Conservation (phyloP, 768 basidiomycete genomes). For the Phanerodontia chrysosporium region DNA sequence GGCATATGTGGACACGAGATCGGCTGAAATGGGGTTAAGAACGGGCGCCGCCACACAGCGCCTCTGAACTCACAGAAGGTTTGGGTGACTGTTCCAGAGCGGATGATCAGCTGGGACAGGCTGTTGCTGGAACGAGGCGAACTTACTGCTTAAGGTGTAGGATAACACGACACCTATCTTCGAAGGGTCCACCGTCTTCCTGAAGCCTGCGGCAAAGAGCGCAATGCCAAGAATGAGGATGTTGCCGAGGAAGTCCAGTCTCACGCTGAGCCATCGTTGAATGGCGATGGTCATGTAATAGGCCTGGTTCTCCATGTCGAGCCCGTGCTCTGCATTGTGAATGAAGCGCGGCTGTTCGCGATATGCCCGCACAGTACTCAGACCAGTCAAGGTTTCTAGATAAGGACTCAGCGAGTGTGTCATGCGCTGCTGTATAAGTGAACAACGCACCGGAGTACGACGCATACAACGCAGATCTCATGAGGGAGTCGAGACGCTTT, state of each 20-base stretch:
- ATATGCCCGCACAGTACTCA: constrained; percentile 62
- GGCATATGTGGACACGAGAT: constrained; percentile 53
- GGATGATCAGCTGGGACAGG: background rate
- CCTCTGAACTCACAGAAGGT: constrained; percentile 40
- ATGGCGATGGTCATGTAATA: constrained; percentile 63
- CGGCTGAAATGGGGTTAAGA: constrained; percentile 31
- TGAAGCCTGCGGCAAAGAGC: constrained; percentile 62
- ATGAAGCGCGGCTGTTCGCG: constrained; percentile 47
- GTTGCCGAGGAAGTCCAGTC: constrained; percentile 66
- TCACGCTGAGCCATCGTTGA: constrained; percentile 59
- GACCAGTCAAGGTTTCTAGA: constrained; percentile 57
- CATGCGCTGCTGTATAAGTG: background rate
- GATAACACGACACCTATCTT: constrained; percentile 45
- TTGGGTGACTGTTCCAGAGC: constrained; percentile 39
- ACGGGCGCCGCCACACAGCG: background rate
- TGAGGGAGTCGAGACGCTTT: constrained; percentile 59
- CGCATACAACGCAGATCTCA: constrained; percentile 54
- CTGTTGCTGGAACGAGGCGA: background rate
- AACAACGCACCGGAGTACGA: constrained; percentile 48
- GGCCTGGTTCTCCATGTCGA: constrained; percentile 59
- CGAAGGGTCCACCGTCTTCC: constrained; percentile 50
- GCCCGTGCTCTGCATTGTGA: constrained; percentile 44
- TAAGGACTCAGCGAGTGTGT: background rate
- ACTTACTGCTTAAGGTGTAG: constrained; percentile 40
- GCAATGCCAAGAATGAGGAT: constrained; percentile 66